Base-by-base conservation (phyloP, 805 yeast species). In the Metschnikowia matae region DNA sequence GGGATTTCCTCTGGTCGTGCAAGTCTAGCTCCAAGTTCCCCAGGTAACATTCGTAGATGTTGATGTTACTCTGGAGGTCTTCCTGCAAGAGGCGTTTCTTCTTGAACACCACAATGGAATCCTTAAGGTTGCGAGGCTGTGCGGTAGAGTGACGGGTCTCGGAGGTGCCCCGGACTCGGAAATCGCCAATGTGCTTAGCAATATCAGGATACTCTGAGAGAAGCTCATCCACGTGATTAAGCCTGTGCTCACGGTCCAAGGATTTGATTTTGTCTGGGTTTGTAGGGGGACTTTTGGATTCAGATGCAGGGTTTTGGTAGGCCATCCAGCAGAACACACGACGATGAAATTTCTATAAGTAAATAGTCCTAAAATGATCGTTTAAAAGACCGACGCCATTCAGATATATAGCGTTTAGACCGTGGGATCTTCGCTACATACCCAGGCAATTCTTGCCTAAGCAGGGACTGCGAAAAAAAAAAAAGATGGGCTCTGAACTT, bases 91-190 rank as follows among this genome's bases (percentile, higher is more conserved):
- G 49, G 21, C 61, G 56, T 48, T 67, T 67, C 59, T 62, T 63
- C 46, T 66, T 63, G 51, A 67, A 67, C 14, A 66, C 69, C 10
- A 64, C 60, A 2, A 65, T 56, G 11, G 59, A 56, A 40, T 54
- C 53, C 37, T 56, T 48, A 39, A 53, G 43, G n/a, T 48, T 32
- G 15, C 46, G 41, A 4, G 40, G 35, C 29, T 26, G 54, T n/a
- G 18, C 15, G 31, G 13, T 35, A 18, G 14, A 50, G 18, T 46
- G 41, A 50, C 36, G 6, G 18, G 33, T n/a, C 2, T 33, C 35
- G 11, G 38, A 40, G 18, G 52, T 46, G 8, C 60, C 54, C 45
- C 37, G 44, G 11, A 52, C 49, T 6, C 62, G 64, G 50, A 66
- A 66, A 40, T 58, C 58, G 20, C 57, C 50, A 43, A 66, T 53